Conservation (phyloP, 192 early-diverging fungal genomes). For the Coemansia sp. region DNA sequence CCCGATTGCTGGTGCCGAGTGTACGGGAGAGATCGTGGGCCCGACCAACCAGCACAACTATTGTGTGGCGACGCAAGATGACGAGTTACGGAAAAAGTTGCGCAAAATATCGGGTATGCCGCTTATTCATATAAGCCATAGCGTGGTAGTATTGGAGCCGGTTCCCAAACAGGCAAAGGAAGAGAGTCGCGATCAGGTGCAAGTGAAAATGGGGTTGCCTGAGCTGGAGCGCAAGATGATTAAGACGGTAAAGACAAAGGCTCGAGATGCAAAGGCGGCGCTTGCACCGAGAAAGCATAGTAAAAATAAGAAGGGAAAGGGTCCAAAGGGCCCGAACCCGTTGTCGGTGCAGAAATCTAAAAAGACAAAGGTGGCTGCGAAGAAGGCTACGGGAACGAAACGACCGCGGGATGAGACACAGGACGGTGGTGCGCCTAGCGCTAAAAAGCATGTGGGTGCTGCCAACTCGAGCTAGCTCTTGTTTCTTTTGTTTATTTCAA, state of each 20-base stretch:
- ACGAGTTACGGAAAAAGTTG: conserved; percentile 61
- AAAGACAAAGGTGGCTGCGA: not conserved
- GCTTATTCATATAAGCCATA: conserved; percentile 78
- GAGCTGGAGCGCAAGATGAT: conserved; percentile 56
- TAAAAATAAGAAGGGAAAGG: conserved; percentile 67
- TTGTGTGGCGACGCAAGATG: conserved; percentile 81
- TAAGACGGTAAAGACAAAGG: conserved; percentile 55
- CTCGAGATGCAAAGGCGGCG: conserved; percentile 22
- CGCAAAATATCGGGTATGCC: conserved; percentile 78
- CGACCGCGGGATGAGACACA: too few relatives aligned
- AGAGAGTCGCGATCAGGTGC: conserved; percentile 30
- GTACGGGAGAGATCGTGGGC: conserved; percentile 75
- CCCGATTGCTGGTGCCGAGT: conserved; percentile 61
- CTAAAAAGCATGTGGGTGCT: too few relatives aligned
- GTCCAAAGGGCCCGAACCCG: conserved; percentile 61
- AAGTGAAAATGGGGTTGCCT: conserved; percentile 58
- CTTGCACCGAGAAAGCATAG: conserved; percentile 41
- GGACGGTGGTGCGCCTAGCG: too few relatives aligned
- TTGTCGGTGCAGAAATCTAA: not conserved
- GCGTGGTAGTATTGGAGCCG: conserved; percentile 79
- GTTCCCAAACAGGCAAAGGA: conserved; percentile 57
- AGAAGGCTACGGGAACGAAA: not conserved
- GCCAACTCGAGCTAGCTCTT: too few relatives aligned
- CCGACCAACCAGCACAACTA: conserved; percentile 78
- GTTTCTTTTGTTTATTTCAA: too few relatives aligned